phyloP scores from a whole-genome alignment of 345 rosid species.

The Stellera chamaejasme region DNA sequence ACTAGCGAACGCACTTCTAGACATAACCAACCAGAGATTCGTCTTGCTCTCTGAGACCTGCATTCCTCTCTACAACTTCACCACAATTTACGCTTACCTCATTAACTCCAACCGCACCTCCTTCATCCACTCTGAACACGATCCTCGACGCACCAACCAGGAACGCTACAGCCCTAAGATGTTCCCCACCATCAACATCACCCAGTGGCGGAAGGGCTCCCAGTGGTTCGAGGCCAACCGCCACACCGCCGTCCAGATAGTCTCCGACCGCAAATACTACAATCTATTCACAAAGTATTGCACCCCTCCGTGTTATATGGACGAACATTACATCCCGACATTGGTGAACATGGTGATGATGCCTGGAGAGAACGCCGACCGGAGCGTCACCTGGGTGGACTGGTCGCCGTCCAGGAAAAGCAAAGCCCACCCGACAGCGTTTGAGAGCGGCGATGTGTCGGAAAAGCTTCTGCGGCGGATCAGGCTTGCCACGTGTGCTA shows the following conservation, averaged over 20 bases:
- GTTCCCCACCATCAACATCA: slow-evolving; percentile 17
- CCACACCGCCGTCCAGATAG: slow-evolving; percentile 10
- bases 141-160: slow-evolving; percentile 13
- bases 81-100: slow-evolving; percentile 22
- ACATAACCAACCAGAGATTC: slow-evolving; percentile 22
- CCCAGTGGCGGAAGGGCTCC: slow-evolving; percentile 28
- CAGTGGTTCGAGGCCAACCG: slow-evolving; percentile 29
- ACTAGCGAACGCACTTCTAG: slow-evolving; percentile 27
- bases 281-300: slow-evolving; percentile 18
- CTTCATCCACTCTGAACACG: slow-evolving; percentile 18
- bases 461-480: slow-evolving; percentile 14
- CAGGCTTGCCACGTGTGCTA: slow-evolving; percentile 6
- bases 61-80: slow-evolving; percentile 30
- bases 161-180: slow-evolving; percentile 29
- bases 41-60: slow-evolving; percentile 29
- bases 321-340: slow-evolving; percentile 31
- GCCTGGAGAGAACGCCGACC: slow-evolving; percentile 15
- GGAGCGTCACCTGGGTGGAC: slow-evolving; percentile 32
- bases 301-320: slow-evolving; percentile 24
- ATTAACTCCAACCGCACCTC: slow-evolving; percentile 18
- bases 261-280: slow-evolving; percentile 21
- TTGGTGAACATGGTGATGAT: slow-evolving; percentile 14
- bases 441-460: slow-evolving; percentile 20
- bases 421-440: slow-evolving; percentile 23
- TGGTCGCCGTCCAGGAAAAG: slow-evolving; percentile 18